A percentile compares a stretch with the other conserved stretches of the same genome.
phyloP scores from a whole-genome alignment of 495 filamentous ascomycete species.

The Aspergillus homomorphus region DNA sequence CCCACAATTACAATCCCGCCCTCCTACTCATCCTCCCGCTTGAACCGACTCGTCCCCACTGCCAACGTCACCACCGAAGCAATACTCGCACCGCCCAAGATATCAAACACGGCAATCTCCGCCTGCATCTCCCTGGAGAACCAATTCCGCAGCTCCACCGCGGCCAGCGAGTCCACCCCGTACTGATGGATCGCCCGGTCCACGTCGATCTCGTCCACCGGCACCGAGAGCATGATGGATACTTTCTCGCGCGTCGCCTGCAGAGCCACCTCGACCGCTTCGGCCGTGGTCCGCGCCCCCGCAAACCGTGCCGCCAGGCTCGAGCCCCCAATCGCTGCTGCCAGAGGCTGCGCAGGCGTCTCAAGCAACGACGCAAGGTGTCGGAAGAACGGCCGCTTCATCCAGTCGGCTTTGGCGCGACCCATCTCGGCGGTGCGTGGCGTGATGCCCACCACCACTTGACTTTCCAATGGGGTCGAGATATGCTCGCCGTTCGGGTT shows the following conservation, averaged over 20 bases:
- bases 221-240: constrained; percentile 15
- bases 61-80: constrained; percentile 5
- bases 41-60: background rate
- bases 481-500: background rate
- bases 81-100: constrained; percentile 10
- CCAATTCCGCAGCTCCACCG: constrained; percentile 44
- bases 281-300: constrained; percentile 1
- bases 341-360: background rate
- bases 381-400: constrained; percentile 6
- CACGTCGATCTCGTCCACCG: constrained; percentile 35
- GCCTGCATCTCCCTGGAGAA: constrained; percentile 25
- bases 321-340: background rate
- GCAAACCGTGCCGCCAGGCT: background rate
- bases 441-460: background rate
- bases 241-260: constrained; percentile 16
- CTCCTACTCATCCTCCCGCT: background rate
- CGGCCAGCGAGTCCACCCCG: constrained; percentile 45
- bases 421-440: background rate
- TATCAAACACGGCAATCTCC: constrained; percentile 35
- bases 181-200: constrained; percentile 26
- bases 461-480: background rate
- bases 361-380: background rate
- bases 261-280: constrained; percentile 1
- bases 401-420: constrained; percentile 10
- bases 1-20: background rate